Evolutionary conservation across 2,329 filamentous ascomycete genomes (phyloP), one percentile per base, ranked within the genome.

Genomic region (Colletotrichum siamense): DNA sequence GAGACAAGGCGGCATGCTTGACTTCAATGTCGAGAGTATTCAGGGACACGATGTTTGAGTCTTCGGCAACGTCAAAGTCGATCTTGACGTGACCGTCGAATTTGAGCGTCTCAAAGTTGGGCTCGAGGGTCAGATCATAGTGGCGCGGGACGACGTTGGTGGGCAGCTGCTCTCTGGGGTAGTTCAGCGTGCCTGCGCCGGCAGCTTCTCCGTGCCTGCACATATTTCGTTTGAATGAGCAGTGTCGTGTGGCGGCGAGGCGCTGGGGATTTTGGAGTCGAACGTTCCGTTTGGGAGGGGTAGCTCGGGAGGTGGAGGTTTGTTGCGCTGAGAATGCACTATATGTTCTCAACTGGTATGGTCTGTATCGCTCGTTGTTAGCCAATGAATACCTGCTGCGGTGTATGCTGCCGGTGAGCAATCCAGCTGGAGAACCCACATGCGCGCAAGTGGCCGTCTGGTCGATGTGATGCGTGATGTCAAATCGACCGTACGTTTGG

Each of bases 41-140:
- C 81, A 99, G 90, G 12, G 96, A 94, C 82, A 99, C 94, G 65
- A 94, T 96, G 80, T 90, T 95, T 79, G 95, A 95, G 83, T 98
- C 95, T 83, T 98, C 93, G 77, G 92, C 90, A 52, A 98, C 95
- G 80, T 98, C 95, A 77, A 98, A 91, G 82, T 98, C 95, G 82
- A 99, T 96, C 74, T 92, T 86, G 69, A 98, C 96, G 13, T 90
- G 94, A 79, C 96, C 96, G 76, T 96, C 91, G 84, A 96, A 99
- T 78, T 92, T 95, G 86, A 97, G 95, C 79, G 94, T 96, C 81
- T 94, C 91, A 80, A 99, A 95, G 87, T 98, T 92, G 71, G 96
- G 96, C 87, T 99, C 97, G 78, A 99, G 90, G 2, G 95, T 97
- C 80, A 99, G 87, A 85, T 98, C 92, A 87, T 99, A 99, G 87